These are phyloP conservation scores for Colletotrichum endophyticum DNA, from an alignment of 2,329 filamentous ascomycete species.

Conservation along the genomic window DNA sequence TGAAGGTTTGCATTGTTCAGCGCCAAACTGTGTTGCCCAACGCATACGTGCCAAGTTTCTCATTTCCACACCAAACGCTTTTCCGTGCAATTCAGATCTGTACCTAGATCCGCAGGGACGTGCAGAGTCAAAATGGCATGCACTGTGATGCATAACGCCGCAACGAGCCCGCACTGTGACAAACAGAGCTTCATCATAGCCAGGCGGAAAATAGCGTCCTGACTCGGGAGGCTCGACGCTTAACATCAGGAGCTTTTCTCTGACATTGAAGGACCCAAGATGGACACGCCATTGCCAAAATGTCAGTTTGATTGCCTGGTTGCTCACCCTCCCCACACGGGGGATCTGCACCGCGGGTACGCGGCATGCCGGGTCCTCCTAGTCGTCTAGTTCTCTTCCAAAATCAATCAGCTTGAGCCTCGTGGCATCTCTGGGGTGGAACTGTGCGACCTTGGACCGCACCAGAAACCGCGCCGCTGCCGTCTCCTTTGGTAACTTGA, in stretches of 20 bases:
- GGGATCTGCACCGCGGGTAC: conserved; percentile 13
- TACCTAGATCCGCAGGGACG: not conserved
- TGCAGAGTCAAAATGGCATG: not conserved
- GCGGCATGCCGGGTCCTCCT: conserved; percentile 21
- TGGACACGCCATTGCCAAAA: not conserved
- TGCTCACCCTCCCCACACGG: conserved; percentile 11
- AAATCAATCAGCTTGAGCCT: conserved; percentile 67
- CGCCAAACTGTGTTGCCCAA: not conserved
- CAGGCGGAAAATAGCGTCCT: not conserved
- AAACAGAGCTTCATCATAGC: not conserved
- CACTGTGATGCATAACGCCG: conserved; percentile 1
- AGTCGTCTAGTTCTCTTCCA: conserved; percentile 66
- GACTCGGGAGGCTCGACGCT: conserved; percentile 2
- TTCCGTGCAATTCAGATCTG: not conserved
- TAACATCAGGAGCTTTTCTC: conserved; percentile 18
- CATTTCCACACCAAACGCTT: not conserved
- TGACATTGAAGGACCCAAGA: conserved; percentile 6
- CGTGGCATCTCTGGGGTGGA: conserved; percentile 68
- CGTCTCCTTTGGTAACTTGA: conserved; percentile 63
- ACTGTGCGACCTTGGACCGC: conserved; percentile 68
- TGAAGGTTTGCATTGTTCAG: not conserved
- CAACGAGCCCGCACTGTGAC: not conserved
- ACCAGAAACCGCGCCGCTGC: conserved; percentile 69
- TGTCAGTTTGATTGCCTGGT: conserved; percentile 9
- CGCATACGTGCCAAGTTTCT: not conserved